Percentiles rank a stretch among this genome's conserved stretches.
phyloP scores from a whole-genome alignment of 768 basidiomycete genomes.

The Mycena filopes region DNA sequence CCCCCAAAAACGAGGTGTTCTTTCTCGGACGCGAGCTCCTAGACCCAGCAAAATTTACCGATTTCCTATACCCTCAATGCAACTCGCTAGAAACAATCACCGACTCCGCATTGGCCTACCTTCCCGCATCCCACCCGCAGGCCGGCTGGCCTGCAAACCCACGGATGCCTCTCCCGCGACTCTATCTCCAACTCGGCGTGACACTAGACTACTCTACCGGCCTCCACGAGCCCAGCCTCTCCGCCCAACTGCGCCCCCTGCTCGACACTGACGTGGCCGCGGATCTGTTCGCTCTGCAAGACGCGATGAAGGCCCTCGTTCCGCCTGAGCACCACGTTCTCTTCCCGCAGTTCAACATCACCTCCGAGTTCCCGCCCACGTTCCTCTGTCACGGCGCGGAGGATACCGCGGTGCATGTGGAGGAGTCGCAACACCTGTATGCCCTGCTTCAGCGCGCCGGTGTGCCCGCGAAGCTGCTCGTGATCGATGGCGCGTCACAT shows the following conservation, averaged over 20 bases:
- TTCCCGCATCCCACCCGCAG: constrained; percentile 53
- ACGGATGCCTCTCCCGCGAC: constrained; percentile 65
- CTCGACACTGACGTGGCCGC: constrained; percentile 22
- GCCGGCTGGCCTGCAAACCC: constrained; percentile 73
- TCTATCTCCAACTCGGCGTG: constrained; percentile 69
- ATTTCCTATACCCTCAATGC: constrained; percentile 59
- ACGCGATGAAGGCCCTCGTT: constrained; percentile 37
- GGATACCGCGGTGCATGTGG: constrained; percentile 56
- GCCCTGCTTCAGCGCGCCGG: constrained; percentile 47
- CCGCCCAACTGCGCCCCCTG: constrained; percentile 48
- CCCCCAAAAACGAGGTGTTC: constrained; percentile 60
- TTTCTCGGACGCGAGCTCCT: constrained; percentile 66
- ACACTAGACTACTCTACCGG: constrained; percentile 70
- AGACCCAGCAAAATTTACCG: constrained; percentile 55
- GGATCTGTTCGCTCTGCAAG: constrained; percentile 24
- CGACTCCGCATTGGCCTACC: constrained; percentile 60
- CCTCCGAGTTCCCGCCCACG: constrained; percentile 57
- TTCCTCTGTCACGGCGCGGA: constrained; percentile 60
- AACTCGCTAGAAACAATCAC: constrained; percentile 38
- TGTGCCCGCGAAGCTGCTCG: constrained; percentile 47
- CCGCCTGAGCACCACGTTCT: constrained; percentile 47
- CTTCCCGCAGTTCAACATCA: constrained; percentile 61
- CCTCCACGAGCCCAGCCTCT: constrained; percentile 58
- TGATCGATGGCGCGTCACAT: constrained; percentile 60
- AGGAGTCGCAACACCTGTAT: constrained; percentile 53